Percentiles rank a stretch among this genome's conserved stretches.
Conservation (phyloP, 192 early-diverging fungal genomes). For the Coemansia sp. region DNA sequence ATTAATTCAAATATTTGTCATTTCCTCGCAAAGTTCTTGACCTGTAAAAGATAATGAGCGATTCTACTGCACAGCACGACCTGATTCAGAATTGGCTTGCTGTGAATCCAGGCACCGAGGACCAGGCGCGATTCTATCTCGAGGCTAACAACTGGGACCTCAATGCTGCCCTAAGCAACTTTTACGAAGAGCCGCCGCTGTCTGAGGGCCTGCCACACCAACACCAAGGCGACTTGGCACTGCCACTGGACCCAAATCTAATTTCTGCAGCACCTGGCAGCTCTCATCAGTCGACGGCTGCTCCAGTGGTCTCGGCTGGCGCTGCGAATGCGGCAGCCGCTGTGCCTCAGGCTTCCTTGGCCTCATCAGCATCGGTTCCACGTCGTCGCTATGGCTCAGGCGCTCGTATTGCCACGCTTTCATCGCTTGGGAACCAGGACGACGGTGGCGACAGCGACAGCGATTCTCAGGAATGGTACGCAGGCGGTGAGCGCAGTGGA, state of each 20-base stretch:
- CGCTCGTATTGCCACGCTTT: slow-evolving; percentile 55
- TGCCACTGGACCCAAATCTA: slow-evolving; percentile 47
- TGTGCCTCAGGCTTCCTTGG: slow-evolving; percentile 4
- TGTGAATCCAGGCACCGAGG: slow-evolving; percentile 57
- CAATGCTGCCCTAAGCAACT: slow-evolving; percentile 67
- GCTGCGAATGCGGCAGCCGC: slow-evolving; percentile 13
- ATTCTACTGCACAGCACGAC: slow-evolving; percentile 47
- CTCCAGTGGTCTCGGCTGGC: slow-evolving; percentile 44
- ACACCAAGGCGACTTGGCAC: slow-evolving; percentile 37
- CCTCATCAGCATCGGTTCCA: slow-evolving; percentile 34
- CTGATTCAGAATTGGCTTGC: slow-evolving; percentile 63
- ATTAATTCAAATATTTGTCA: too few relatives aligned
- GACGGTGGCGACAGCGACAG: slow-evolving; percentile 17
- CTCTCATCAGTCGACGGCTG: slow-evolving; percentile 18
- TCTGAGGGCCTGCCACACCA: slow-evolving; percentile 45
- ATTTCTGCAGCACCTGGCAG: slow-evolving; percentile 3
- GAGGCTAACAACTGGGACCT: slow-evolving; percentile 81
- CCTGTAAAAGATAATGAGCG: slow-evolving; percentile 23
- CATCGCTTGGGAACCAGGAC: slow-evolving; percentile 21
- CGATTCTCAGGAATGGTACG: slow-evolving; percentile 65
- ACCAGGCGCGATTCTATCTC: slow-evolving; percentile 71
- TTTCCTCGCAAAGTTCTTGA: background rate
- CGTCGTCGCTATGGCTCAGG: slow-evolving; percentile 49
- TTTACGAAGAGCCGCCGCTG: slow-evolving; percentile 64
- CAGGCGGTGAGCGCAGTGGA: slow-evolving; percentile 95